A percentile compares a stretch with the other conserved stretches of the same genome.
phyloP scores from a whole-genome alignment of 2,329 filamentous ascomycete genomes.

The Emericellopsis cladophorae region DNA sequence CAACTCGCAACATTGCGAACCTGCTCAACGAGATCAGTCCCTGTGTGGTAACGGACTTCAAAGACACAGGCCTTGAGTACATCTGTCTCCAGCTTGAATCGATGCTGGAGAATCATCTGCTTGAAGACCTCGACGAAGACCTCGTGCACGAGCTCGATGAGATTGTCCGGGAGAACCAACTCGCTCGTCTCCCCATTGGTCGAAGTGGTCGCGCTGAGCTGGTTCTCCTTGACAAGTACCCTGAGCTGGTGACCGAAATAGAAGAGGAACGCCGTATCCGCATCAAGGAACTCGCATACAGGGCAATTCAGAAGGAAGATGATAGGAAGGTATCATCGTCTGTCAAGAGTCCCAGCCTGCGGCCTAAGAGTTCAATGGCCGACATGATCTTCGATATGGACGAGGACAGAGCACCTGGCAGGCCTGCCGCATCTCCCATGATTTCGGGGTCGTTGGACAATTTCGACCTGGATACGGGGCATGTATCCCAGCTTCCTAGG shows the following conservation, averaged over 20 bases:
- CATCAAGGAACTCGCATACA: conserved; percentile 66
- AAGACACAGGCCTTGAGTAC: conserved; percentile 79
- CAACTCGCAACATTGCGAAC: conserved; percentile 71
- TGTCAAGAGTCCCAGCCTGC: conserved; percentile 54
- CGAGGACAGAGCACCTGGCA: conserved; percentile 38
- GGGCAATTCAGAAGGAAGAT: conserved; percentile 47
- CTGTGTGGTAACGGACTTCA: conserved; percentile 74
- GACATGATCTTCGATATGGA: conserved; percentile 96
- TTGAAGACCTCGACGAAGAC: conserved; percentile 77
- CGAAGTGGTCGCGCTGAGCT: conserved; percentile 62
- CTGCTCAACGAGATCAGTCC: conserved; percentile 78
- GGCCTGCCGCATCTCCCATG: conserved; percentile 7
- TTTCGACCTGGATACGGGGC: conserved; percentile 12
- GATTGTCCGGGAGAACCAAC: conserved; percentile 71
- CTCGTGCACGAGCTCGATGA: conserved; percentile 70
- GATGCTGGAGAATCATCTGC: conserved; percentile 79
- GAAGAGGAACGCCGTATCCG: conserved; percentile 57
- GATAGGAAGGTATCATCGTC: conserved; percentile 51
- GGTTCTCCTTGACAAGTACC: conserved; percentile 50
- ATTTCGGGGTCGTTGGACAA: conserved; percentile 2
- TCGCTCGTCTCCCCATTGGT: conserved; percentile 63
- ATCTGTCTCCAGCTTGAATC: conserved; percentile 83
- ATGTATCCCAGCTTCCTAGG: conserved; percentile 15
- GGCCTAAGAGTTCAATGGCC: conserved; percentile 51
- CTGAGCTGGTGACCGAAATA: conserved; percentile 50